Base-by-base conservation (phyloP, 2,329 filamentous ascomycete genomes). In the Helotiales sp. region DNA sequence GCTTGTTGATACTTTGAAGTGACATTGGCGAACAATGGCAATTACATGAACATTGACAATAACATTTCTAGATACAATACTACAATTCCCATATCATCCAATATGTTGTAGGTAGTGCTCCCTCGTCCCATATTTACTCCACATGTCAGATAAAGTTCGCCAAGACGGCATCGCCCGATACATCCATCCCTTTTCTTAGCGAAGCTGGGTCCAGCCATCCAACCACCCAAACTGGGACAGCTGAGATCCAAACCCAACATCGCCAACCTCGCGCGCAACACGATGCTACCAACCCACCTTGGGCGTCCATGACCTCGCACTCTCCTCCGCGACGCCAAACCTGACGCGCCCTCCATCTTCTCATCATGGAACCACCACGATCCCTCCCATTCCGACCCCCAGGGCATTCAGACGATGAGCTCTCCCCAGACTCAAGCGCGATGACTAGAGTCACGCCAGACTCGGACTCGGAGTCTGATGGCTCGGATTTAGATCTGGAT, bases 401-500 rank as follows among this genome's bases (percentile, higher is more conserved):
- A 17, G 43, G 57, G 28, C 22, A 58, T 20, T 61, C 55, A 7
- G 49, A 69, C 54, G 66, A 70, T n/a, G 52, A 70, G 40, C 54
- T 63, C 45, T 74, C 72, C 43, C 70, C 73, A 11, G 65, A 71
- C 52, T 74, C 73, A 8, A 73, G 71, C 68, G 65, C 61, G 11
- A 66, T 64, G 45, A 71, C 70, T 45, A 45, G 61, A 49, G 65
- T 75, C n/a, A 76, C 75, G 8, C 74, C 75, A 7, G 69, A 74
- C 47, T 71, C 69, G 15, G 73, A 75, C 54, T 73, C 70, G 2
- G 71, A 72, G 10, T 57, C 54, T 24, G 75, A 74, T n/a, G 75
- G 73, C 15, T 72, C 71, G 8, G 73, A 74, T 30, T 70, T 70
- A 10, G 73, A 74, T 37, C 47, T 72, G 20, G 70, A 68, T 26